Percentiles rank a stretch among this genome's conserved stretches.
Conservation (phyloP, 345 rosid species). For the Salix purpurea region DNA sequence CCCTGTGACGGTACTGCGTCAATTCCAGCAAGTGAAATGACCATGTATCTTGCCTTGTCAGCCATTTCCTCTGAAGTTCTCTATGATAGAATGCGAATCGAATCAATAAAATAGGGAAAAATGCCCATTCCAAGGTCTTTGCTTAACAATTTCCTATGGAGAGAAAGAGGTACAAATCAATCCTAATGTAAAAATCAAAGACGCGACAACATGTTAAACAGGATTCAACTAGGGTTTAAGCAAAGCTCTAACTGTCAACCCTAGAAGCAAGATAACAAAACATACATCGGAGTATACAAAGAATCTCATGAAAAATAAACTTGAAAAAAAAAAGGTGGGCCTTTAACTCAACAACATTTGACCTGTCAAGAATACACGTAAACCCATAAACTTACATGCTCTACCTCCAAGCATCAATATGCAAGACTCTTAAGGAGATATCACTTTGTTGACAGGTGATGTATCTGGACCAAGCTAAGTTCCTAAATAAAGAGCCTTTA, state of each 20-base stretch:
- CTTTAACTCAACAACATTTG: background rate
- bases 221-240: background rate
- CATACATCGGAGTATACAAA: background rate
- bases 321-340: background rate
- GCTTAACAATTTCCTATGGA: background rate
- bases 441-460: too few relatives aligned
- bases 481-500: too few relatives aligned
- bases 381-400: too few relatives aligned
- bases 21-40: background rate
- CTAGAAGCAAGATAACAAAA: background rate
- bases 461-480: too few relatives aligned
- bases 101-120: background rate
- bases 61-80: background rate
- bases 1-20: background rate
- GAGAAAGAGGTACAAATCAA: background rate
- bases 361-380: too few relatives aligned
- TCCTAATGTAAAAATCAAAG: background rate
- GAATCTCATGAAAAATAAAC: too few relatives aligned
- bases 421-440: too few relatives aligned
- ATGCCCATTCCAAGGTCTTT: background rate
- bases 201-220: background rate
- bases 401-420: too few relatives aligned
- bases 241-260: background rate
- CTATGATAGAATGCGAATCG: background rate
- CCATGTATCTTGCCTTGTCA: background rate